Evolutionary conservation across 163 green algal species (phyloP), one percentile per base, ranked within the genome.

Genomic region (Chloroidium sp.): DNA sequence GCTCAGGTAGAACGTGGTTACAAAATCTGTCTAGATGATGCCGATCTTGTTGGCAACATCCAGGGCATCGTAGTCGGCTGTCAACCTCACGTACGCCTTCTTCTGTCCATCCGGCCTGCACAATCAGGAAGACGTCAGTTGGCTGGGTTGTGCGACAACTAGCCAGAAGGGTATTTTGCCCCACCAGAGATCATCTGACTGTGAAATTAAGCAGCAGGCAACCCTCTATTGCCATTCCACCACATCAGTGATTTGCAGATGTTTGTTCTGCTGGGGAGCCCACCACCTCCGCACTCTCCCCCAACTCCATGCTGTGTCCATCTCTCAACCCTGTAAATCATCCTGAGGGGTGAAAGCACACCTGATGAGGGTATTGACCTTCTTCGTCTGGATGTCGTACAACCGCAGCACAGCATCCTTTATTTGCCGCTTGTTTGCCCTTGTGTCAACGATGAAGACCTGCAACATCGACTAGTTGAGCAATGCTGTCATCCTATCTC

Each of bases 31-130:
- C 36, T 14, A 82, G 89, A 99, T 98, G 87, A 98, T 97, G 86
- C 95, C 95, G 80, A 99, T 98, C 90, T 97, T 98, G 95, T 98
- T 98, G 81, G 96, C 96, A 59, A 99, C 93, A 84, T 99, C 96
- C 64, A 99, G 90, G 6, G 96, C 97, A 85, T 99, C 96, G 83
- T 97, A 96, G 86, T 99, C 96, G 8, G 92, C 84, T 62, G 93
- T 96, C 13, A 99, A 90, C 72, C 95, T 89, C 76, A 99, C 95
- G 82, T 98, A 98, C 59, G 95, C 95, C 95, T 99, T 99, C 94
- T 99, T 99, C 80, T 88, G 78, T 76, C 96, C 96, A 77, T 99
- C 95, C 62, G 96, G 95, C 82, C 92, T 95, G 86, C 76, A 76
- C 67, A 59, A 59, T 12, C 2, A 6, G 4, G 6, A 79, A 79